Conservation (phyloP, 2,329 filamentous ascomycete species). For the Coniella vitis region DNA sequence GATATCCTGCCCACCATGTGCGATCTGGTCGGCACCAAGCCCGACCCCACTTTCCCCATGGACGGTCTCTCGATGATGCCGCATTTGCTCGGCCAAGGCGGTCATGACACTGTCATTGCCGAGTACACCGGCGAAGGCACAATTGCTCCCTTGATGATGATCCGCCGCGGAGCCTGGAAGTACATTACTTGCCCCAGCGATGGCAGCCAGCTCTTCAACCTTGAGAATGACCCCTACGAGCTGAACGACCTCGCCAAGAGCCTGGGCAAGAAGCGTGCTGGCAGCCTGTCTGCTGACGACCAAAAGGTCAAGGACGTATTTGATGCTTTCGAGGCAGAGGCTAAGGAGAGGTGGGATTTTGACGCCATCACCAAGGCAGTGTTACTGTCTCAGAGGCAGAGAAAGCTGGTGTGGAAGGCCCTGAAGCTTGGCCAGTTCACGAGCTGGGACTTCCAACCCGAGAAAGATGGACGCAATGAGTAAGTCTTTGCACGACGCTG, state of each 20-base stretch:
- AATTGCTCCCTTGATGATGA: conserved; percentile 87
- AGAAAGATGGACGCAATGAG: conserved; percentile 61
- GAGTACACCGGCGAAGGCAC: conserved; percentile 96
- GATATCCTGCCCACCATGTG: conserved; percentile 86
- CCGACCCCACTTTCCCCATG: conserved; percentile 68
- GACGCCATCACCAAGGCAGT: conserved; percentile 68
- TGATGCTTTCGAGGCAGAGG: conserved; percentile 66
- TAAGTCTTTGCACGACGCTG: conserved; percentile 30
- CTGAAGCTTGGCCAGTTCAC: conserved; percentile 70
- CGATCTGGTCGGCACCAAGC: conserved; percentile 67
- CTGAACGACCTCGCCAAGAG: conserved; percentile 61
- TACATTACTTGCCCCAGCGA: conserved; percentile 82
- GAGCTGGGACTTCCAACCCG: conserved; percentile 79
- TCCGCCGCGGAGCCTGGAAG: conserved; percentile 83
- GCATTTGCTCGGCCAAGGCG: conserved; percentile 61
- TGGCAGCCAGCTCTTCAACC: conserved; percentile 76
- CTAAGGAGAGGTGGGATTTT: conserved; percentile 73
- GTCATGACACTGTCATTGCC: conserved; percentile 81
- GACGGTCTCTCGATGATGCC: conserved; percentile 77
- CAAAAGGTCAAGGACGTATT: conserved; percentile 44
- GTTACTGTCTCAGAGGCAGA: conserved; percentile 68
- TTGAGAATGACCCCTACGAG: conserved; percentile 68
- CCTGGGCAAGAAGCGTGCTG: conserved; percentile 27
- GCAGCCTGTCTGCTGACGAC: conserved; percentile 33
- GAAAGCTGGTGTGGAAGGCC: conserved; percentile 72